Percentiles rank a stretch among this genome's conserved stretches.
phyloP scores from a whole-genome alignment of 2,329 filamentous ascomycete species.

The Venturia carpophila region DNA sequence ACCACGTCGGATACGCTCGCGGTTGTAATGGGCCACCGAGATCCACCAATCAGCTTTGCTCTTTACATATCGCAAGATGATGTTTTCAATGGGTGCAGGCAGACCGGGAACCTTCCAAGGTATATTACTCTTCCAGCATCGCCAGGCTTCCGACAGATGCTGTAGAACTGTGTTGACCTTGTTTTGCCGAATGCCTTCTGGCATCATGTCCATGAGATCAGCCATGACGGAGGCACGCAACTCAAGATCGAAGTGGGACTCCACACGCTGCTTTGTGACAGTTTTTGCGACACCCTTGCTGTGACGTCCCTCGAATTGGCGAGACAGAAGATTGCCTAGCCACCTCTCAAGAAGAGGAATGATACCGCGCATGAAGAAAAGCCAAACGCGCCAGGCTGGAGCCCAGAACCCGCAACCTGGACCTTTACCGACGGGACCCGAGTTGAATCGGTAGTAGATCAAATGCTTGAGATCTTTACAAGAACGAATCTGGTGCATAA shows the following conservation, averaged over 20 bases:
- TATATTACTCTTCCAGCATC: constrained; percentile 99
- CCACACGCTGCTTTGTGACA: constrained; percentile 96
- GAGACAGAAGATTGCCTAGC: constrained; percentile 91
- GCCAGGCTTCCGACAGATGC: constrained; percentile 95
- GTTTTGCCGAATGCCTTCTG: constrained; percentile 98
- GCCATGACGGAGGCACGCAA: constrained; percentile 97
- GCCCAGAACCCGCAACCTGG: constrained; percentile 99
- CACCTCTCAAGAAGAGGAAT: constrained; percentile 94
- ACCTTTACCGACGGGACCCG: constrained; percentile 90
- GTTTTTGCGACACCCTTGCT: constrained; percentile 99
- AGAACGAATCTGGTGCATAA: constrained; percentile 98
- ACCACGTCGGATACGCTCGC: constrained; percentile 90
- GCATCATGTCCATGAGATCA: constrained; percentile 99
- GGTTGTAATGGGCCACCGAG: constrained; percentile 96
- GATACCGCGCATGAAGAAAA: constrained; percentile 98
- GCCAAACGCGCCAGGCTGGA: constrained; percentile 95
- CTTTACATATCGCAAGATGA: constrained; percentile 97
- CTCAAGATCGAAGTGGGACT: constrained; percentile 96
- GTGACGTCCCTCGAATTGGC: constrained; percentile 96
- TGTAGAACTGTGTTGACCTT: constrained; percentile 98
- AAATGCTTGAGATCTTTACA: constrained; percentile 99
- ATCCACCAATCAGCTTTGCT: constrained; percentile 99
- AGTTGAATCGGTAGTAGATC: constrained; percentile 98
- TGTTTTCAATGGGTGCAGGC: constrained; percentile 95
- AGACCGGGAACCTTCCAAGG: constrained; percentile 98